Evolutionary conservation across 768 basidiomycete species (phyloP).

Genomic region (Tephrocybe sp.): DNA sequence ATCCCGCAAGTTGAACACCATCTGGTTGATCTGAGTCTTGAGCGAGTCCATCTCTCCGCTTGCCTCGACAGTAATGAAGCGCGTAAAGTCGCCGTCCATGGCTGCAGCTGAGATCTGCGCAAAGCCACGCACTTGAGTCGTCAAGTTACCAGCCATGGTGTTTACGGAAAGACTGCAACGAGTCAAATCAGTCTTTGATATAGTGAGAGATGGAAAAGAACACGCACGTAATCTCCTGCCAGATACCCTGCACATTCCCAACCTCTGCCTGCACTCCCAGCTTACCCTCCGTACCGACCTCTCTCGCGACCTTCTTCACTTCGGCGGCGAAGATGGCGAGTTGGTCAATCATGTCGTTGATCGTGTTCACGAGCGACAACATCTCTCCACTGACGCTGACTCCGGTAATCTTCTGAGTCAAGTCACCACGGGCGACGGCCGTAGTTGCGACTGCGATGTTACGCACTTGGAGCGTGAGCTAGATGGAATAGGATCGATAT

Average conservation of each 20-base stretch:
- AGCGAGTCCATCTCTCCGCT: conserved; percentile 98
- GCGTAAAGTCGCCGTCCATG: conserved; percentile 97
- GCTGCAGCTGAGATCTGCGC: conserved; percentile 98
- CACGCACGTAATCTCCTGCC: conserved; percentile 96
- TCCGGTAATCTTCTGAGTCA: conserved; percentile 90
- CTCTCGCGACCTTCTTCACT: conserved; percentile 92
- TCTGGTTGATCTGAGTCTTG: conserved; percentile 98
- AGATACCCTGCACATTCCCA: conserved; percentile 94
- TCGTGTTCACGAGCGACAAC: conserved; percentile 93
- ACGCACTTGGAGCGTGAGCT: conserved; percentile 91
- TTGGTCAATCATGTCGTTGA: conserved; percentile 81
- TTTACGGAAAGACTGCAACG: conserved; percentile 87
- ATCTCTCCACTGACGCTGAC: conserved; percentile 96
- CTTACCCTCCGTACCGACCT: conserved; percentile 99
- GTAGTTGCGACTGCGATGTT: conserved; percentile 93
- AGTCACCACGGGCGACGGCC: conserved; percentile 90
- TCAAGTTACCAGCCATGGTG: conserved; percentile 94
- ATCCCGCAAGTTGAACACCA: conserved; percentile 97
- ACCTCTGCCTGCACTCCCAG: conserved; percentile 97
- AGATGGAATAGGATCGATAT: not conserved
- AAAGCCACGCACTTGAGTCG: conserved; percentile 98
- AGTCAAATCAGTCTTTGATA: not conserved
- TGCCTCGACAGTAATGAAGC: conserved; percentile 99
- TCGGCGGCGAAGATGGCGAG: conserved; percentile 55
- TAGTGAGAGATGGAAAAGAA: not conserved